Percentiles rank a stretch among this genome's conserved stretches.
phyloP scores from a whole-genome alignment of 495 filamentous ascomycete genomes.

The Hypoxylon rickii region DNA sequence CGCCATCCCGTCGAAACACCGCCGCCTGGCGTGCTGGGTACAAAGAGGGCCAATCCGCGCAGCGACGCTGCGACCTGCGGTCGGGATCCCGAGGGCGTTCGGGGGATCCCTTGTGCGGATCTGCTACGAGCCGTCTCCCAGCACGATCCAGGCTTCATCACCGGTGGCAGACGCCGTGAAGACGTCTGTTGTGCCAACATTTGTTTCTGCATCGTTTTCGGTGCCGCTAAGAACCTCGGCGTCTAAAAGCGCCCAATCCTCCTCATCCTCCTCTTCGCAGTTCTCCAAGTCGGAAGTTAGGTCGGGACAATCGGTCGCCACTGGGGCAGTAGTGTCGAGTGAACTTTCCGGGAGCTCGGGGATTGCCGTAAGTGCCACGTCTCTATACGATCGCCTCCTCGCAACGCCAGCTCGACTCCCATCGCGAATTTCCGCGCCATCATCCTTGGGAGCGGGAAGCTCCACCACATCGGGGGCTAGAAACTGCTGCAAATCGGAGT shows the following conservation, averaged over 20 bases:
- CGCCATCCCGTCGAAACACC: slow-evolving; percentile 6
- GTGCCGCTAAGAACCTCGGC: slow-evolving; percentile 4
- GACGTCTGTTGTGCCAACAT: slow-evolving; percentile 12
- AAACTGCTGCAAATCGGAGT: slow-evolving; percentile 36
- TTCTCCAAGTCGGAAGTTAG: slow-evolving; percentile 27
- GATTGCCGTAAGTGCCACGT: slow-evolving; percentile 29
- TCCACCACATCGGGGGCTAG: slow-evolving; percentile 27
- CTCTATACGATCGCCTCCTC: background rate
- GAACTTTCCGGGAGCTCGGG: slow-evolving; percentile 35
- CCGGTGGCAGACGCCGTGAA: slow-evolving; percentile 17
- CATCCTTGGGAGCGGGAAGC: slow-evolving; percentile 1
- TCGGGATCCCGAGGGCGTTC: slow-evolving; percentile 42
- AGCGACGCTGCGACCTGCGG: slow-evolving; percentile 27
- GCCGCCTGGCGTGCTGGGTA: slow-evolving; percentile 20
- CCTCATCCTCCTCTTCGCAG: slow-evolving; percentile 2
- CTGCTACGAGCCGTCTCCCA: slow-evolving; percentile 56
- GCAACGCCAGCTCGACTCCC: too few relatives aligned
- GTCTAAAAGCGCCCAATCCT: slow-evolving; percentile 20
- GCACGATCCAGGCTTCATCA: slow-evolving; percentile 44
- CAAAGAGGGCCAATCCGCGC: slow-evolving; percentile 44
- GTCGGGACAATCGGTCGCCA: slow-evolving; percentile 25
- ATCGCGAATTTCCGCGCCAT: background rate
- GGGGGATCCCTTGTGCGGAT: slow-evolving; percentile 45
- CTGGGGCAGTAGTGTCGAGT: slow-evolving; percentile 9
- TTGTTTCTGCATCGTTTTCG: slow-evolving; percentile 5